These are phyloP conservation scores for Cytospora piceicola DNA, from an alignment of 2,329 filamentous ascomycete species.

Conservation along the genomic window DNA sequence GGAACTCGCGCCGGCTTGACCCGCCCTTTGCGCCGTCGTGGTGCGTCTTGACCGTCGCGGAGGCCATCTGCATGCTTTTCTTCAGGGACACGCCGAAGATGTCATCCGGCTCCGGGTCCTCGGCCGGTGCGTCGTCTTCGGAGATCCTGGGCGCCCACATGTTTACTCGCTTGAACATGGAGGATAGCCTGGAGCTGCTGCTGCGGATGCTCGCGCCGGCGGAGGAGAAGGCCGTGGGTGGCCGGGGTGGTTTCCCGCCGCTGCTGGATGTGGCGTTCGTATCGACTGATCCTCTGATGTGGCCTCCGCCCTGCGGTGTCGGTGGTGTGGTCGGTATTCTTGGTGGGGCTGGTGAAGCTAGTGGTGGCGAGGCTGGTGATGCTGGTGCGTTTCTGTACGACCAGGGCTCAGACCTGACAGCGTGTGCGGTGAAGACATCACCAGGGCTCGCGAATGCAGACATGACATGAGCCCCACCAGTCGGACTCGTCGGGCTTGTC, in stretches of 20 bases:
- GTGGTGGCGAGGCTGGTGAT: background rate
- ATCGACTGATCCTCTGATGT: slow-evolving; percentile 9
- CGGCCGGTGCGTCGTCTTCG: slow-evolving; percentile 36
- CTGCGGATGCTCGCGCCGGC: slow-evolving; percentile 28
- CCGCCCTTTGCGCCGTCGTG: slow-evolving; percentile 42
- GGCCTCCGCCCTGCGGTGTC: background rate
- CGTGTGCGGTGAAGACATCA: slow-evolving; percentile 1
- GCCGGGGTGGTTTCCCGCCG: background rate
- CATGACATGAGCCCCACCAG: slow-evolving; percentile 3
- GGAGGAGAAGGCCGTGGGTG: slow-evolving; percentile 10
- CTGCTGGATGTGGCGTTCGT: slow-evolving; percentile 8
- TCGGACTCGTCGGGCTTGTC: background rate
- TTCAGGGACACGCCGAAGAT: slow-evolving; percentile 47
- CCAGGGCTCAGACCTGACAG: background rate
- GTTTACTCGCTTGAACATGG: slow-evolving; percentile 41
- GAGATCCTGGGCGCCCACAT: slow-evolving; percentile 35
- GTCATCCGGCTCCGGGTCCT: slow-evolving; percentile 36
- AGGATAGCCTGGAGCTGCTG: slow-evolving; percentile 36
- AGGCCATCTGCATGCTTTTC: slow-evolving; percentile 46
- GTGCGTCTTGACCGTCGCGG: slow-evolving; percentile 44
- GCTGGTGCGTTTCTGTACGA: background rate
- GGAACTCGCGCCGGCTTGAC: slow-evolving; percentile 46
- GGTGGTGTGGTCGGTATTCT: background rate
- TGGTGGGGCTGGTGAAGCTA: background rate
- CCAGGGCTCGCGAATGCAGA: slow-evolving; percentile 6